Evolutionary conservation across 2,329 filamentous ascomycete genomes (phyloP).

Genomic region (Pseudopyricularia javanii): DNA sequence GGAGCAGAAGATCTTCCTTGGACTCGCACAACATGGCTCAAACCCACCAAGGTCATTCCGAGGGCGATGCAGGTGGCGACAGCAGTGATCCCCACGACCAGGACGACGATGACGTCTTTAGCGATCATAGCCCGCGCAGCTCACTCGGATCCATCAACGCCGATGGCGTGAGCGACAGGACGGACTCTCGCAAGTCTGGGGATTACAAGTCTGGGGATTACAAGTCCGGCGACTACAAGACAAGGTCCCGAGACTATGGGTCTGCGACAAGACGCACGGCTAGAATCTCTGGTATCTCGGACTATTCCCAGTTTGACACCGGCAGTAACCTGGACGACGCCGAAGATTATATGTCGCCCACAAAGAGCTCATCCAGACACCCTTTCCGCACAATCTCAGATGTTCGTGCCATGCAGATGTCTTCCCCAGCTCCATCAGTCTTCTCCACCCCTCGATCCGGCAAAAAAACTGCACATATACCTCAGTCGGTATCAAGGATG

Average conservation of each 20-base stretch:
- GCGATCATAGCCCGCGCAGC: constrained; percentile 42
- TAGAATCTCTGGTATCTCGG: constrained; percentile 36
- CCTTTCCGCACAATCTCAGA: constrained; percentile 59
- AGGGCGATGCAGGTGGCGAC: constrained; percentile 23
- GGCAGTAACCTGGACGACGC: constrained; percentile 24
- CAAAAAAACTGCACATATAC: constrained; percentile 21
- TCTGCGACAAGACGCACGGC: constrained; percentile 17
- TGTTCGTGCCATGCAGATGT: constrained; percentile 60
- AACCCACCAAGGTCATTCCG: constrained; percentile 9
- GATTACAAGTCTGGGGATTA: constrained; percentile 1
- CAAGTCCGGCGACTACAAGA: constrained; percentile 9
- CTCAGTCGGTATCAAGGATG: constrained; percentile 31
- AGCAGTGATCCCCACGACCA: constrained; percentile 40
- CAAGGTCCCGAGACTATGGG: not conserved
- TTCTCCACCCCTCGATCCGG: constrained; percentile 34
- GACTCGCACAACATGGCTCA: constrained; percentile 9
- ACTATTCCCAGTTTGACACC: constrained; percentile 37
- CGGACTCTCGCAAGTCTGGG: constrained; percentile 11
- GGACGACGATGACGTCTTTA: constrained; percentile 48
- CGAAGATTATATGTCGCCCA: constrained; percentile 34
- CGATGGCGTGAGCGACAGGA: constrained; percentile 2
- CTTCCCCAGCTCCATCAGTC: constrained; percentile 47
- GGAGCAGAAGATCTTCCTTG: constrained; percentile 10
- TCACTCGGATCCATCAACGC: constrained; percentile 37
- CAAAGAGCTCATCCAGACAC: constrained; percentile 46